Conservation (phyloP, 495 filamentous ascomycete genomes). For the Penicillium salamii region DNA sequence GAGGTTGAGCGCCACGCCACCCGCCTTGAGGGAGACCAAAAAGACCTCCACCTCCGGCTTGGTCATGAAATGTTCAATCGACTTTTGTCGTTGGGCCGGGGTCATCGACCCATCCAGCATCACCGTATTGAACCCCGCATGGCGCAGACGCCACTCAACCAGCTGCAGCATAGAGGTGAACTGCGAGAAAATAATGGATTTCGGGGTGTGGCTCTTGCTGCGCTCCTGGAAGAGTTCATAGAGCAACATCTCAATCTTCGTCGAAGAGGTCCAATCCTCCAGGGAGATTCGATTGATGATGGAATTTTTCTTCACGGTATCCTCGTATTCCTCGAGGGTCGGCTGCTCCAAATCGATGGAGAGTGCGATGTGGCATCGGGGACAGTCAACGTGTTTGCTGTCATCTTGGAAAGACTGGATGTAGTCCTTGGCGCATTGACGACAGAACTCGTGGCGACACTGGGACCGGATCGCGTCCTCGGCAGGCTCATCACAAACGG, state of each 20-base stretch:
- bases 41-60: constrained; percentile 91
- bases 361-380: constrained; percentile 84
- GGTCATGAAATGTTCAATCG: constrained; percentile 93
- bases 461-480: constrained; percentile 89
- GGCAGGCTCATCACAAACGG: constrained; percentile 91
- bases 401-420: constrained; percentile 65
- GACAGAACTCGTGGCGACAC: constrained; percentile 95
- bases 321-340: constrained; percentile 84
- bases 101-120: constrained; percentile 98
- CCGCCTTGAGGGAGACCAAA: constrained; percentile 90
- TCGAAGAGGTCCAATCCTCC: constrained; percentile 95
- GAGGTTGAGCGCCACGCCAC: constrained; percentile 91
- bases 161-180: constrained; percentile 72
- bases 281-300: constrained; percentile 98
- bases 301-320: constrained; percentile 80
- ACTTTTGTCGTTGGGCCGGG: constrained; percentile 83
- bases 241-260: constrained; percentile 94
- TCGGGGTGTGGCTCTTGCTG: constrained; percentile 85
- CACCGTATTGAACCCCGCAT: constrained; percentile 93
- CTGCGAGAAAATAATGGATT: constrained; percentile 76
- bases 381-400: constrained; percentile 68
- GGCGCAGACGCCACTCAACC: constrained; percentile 91
- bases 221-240: constrained; percentile 88
- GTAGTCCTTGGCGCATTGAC: constrained; percentile 82
- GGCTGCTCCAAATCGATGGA: constrained; percentile 91